phyloP scores from a whole-genome alignment of 1,139 yeast species.

The Candida labiduridarum region DNA sequence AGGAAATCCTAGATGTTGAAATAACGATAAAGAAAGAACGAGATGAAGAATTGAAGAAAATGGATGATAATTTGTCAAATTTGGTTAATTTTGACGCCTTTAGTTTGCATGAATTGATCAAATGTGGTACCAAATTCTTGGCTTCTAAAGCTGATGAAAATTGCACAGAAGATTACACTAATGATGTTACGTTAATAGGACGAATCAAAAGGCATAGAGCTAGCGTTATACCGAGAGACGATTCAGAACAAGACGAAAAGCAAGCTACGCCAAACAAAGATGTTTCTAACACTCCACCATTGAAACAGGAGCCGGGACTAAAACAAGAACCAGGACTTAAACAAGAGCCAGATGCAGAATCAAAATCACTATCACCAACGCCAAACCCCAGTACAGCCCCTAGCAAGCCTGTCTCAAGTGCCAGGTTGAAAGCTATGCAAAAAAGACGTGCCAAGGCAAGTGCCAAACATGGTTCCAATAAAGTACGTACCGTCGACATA shows the following conservation, averaged over 20 bases:
- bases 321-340: slow-evolving; percentile 14
- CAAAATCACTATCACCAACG: slow-evolving; percentile 16
- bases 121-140: slow-evolving; percentile 68
- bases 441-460: slow-evolving; percentile 85
- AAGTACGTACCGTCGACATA: slow-evolving; percentile 65
- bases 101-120: slow-evolving; percentile 64
- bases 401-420: slow-evolving; percentile 52
- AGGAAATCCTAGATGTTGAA: slow-evolving; percentile 24
- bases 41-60: slow-evolving; percentile 48
- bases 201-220: slow-evolving; percentile 36
- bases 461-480: slow-evolving; percentile 61
- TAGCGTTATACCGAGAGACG: slow-evolving; percentile 14
- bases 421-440: slow-evolving; percentile 91
- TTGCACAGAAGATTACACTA: slow-evolving; percentile 13
- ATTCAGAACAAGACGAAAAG: slow-evolving; percentile 10
- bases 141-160: slow-evolving; percentile 64
- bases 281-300: slow-evolving; percentile 3
- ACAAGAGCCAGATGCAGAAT: slow-evolving; percentile 10
- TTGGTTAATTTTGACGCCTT: slow-evolving; percentile 64
- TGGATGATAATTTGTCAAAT: slow-evolving; percentile 49
- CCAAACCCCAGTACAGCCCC: slow-evolving; percentile 15
- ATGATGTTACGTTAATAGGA: slow-evolving; percentile 27
- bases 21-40: slow-evolving; percentile 42
- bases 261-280: slow-evolving; percentile 12
- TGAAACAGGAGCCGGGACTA: slow-evolving; percentile 7